Base-by-base conservation (phyloP, 1,284 basidiomycete genomes). In the Salmacisia buchloeana region DNA sequence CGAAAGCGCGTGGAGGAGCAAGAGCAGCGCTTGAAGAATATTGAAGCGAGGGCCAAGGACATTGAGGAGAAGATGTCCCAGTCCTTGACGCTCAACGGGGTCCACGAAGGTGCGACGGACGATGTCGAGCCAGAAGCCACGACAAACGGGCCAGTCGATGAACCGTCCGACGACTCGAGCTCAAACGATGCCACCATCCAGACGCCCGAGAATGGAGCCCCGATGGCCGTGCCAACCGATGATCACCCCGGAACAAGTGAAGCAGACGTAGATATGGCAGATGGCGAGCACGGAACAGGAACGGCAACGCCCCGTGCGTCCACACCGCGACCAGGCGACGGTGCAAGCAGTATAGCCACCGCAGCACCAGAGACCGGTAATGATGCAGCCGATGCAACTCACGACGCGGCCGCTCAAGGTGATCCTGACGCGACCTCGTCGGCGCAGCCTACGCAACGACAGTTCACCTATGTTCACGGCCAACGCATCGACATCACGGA, bases 401-500 rank as follows among this genome's bases (percentile, higher is more conserved):
- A 54, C 9, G 45, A 9, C 9, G 12, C 58, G 9, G 39, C 39
- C 15, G 39, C 25, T 9, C 39, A 60, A 31, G 38, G 10, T 9
- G 45, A 12, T 36, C 36, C 33, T 31, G 49, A 52, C 34, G 38
- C 38, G 21, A 23, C 25, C 2, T 25, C 12, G 61, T 34, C 27
- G 58, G 33, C 4, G 27, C 58, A 29, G 62, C 9, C n/a, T 9
- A 38, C 15, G 27, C n/a, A 29, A 29, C 49, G 49, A 18, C 49
- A 54, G 29, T 54, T 31, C 49, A 54, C 27, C 27, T 29, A 54
- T 9, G 49, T 98, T 64, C 89, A 94, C 79, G 96, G 94, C 57
- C 89, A 87, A 67, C 85, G 88, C n/a, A 91, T 98, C 33, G 96
- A 99, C 79, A 98, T 99, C 76, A 98, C 96, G 9, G 93, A 97